Percentiles rank a stretch among this genome's conserved stretches.
Evolutionary conservation across 108 stramenopile species (phyloP).

Genomic region (Skeletonema costatum): DNA sequence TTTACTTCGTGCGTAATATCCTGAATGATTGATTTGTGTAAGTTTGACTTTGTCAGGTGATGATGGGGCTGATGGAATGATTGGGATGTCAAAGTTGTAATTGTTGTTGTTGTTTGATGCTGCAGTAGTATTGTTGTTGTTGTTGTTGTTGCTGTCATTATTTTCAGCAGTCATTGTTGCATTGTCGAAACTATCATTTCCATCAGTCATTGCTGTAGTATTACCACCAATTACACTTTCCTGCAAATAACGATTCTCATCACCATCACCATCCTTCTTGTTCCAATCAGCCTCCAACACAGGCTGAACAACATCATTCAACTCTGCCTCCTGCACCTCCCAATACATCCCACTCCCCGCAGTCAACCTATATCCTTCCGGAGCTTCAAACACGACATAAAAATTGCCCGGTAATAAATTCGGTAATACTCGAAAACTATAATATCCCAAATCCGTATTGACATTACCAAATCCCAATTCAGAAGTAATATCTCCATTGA

Average conservation of each 20-base stretch:
- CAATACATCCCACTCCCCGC: constrained; percentile 22
- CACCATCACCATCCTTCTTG: background rate
- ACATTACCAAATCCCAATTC: background rate
- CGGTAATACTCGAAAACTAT: constrained; percentile 20
- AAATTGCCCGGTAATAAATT: constrained; percentile 25
- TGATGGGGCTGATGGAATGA: constrained; percentile 1
- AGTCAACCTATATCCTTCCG: constrained; percentile 13
- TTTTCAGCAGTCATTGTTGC: background rate
- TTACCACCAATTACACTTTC: background rate
- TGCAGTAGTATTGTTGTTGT: background rate
- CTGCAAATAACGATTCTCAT: background rate
- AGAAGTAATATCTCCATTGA: too few relatives aligned
- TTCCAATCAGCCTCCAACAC: constrained; percentile 9
- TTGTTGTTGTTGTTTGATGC: background rate
- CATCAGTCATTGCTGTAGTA: background rate
- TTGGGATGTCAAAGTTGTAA: background rate
- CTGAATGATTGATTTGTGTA: constrained; percentile 18
- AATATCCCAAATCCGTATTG: constrained; percentile 16
- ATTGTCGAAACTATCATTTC: background rate
- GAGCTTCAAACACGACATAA: constrained; percentile 33
- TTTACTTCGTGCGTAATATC: constrained; percentile 20
- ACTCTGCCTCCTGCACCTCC: constrained; percentile 23
- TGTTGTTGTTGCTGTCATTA: too few relatives aligned
- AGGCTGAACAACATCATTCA: constrained; percentile 26
- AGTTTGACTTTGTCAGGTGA: background rate